Conservation (phyloP, 257 asterid species). For the Handroanthus guayacan region DNA sequence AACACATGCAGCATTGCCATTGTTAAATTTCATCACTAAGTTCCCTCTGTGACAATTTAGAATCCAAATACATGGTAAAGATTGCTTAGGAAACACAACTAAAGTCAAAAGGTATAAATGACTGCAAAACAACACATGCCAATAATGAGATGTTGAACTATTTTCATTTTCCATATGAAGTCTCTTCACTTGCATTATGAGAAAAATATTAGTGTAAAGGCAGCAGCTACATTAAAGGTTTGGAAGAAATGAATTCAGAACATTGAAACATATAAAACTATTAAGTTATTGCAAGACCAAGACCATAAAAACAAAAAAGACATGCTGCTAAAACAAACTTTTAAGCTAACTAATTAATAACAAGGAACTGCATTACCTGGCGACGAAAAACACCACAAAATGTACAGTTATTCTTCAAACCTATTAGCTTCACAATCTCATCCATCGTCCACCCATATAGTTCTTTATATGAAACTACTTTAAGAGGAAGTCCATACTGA, state of each 20-base stretch:
- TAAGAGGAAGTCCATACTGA: slow-evolving; percentile 96
- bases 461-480: slow-evolving; percentile 93
- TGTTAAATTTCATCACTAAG: neutral
- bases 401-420: slow-evolving; percentile 96
- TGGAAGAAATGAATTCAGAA: neutral
- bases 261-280: neutral
- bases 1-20: slow-evolving; percentile 31
- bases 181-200: slow-evolving; percentile 30
- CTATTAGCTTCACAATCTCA: slow-evolving; percentile 95
- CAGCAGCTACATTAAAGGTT: neutral
- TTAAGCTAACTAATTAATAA: slow-evolving; percentile 10
- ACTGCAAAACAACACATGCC: neutral
- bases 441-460: slow-evolving; percentile 99
- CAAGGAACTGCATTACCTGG: slow-evolving; percentile 61
- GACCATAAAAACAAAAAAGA: neutral
- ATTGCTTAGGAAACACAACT: slow-evolving; percentile 5
- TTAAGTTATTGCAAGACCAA: neutral
- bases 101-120: neutral
- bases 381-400: slow-evolving; percentile 99
- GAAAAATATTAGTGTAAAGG: slow-evolving; percentile 11
- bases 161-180: neutral
- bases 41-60: neutral
- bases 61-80: slow-evolving; percentile 1
- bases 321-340: neutral
- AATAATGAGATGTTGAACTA: neutral